Evolutionary conservation across 257 asterid species (phyloP), one percentile per base, ranked within the genome.

Genomic region (Gentiana macrophylla): DNA sequence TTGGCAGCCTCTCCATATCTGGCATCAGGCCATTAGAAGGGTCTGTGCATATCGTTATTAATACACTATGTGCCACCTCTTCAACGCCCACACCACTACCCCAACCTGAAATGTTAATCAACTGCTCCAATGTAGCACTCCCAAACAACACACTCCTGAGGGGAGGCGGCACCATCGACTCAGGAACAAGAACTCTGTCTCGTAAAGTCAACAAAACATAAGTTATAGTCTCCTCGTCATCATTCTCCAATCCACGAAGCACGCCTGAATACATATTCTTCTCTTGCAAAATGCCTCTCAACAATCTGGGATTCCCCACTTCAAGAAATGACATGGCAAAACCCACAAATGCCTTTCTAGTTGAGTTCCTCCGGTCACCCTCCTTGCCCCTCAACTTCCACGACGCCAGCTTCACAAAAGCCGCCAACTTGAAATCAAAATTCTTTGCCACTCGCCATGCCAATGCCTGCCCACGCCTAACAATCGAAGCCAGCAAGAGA

Each of bases 101-200:
- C 72, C 77, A 75, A 68, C 89, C 95, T 0, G 94, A 82, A 77
- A 91, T 76, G 51, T 70, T 66, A 49, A 72, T 74, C 73, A 91
- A 69, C 69, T 91, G 89, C 83, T 91, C 92, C 82, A 91, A 60
- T 44, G 95, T 86, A 62, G 80, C 87, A 49, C 86, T 91, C 55
- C 98, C 98, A 55, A 90, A 91, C 74, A 91, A 72, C 72, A 86
- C 96, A 73, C 98, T 91, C 66, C 96, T 82, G 24, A 79, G 84
- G 50, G 81, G 81, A 1, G 94, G 86, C 32, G 95, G 87, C 70
- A 91, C 87, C 50, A 78, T 65, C 4, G 98, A 91, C 55, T 80
- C 94, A 0, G 77, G 79, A 53, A 76, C 84, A 24, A 91, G 95
- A 63, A 91, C 85, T 62, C 69, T 78, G 57, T 86, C 91, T 1